Conservation (phyloP, 106 monocot species). For the Dendrobium nobile region DNA sequence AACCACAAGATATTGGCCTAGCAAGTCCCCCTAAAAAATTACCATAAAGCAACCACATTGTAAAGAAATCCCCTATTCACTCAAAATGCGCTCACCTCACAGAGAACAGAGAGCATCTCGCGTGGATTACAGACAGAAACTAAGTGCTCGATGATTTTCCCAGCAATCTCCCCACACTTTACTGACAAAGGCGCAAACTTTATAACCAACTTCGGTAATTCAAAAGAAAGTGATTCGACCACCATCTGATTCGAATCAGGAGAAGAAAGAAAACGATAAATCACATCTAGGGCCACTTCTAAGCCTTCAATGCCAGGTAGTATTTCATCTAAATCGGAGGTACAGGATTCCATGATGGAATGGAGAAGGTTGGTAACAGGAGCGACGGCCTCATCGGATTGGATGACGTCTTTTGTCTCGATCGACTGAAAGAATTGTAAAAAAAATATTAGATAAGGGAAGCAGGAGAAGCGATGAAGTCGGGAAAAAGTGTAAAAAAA, state of each 20-base stretch:
- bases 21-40: too few species aligned
- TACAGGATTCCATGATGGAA: constrained; percentile 27
- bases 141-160: constrained; percentile 41
- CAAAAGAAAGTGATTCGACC: constrained; percentile 62
- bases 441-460: not conserved
- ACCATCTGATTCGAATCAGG: constrained; percentile 55
- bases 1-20: too few species aligned
- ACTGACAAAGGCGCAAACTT: constrained; percentile 52
- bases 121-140: constrained; percentile 62
- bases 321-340: constrained; percentile 14
- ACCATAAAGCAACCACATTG: not conserved
- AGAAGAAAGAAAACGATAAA: constrained; percentile 43
- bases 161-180: constrained; percentile 32
- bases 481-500: not conserved
- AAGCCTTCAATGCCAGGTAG: not conserved
- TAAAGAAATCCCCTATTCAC: not conserved
- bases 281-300: constrained; percentile 41
- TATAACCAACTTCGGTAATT: constrained; percentile 55
- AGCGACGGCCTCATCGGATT: constrained; percentile 32
- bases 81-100: constrained; percentile 42
- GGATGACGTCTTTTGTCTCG: constrained; percentile 22
- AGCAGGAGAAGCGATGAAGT: not conserved
- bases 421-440: constrained; percentile 14
- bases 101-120: constrained; percentile 73
- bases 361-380: constrained; percentile 30